phyloP scores from a whole-genome alignment of 2,329 filamentous ascomycete genomes.

The Botryosphaeria dothidea region DNA sequence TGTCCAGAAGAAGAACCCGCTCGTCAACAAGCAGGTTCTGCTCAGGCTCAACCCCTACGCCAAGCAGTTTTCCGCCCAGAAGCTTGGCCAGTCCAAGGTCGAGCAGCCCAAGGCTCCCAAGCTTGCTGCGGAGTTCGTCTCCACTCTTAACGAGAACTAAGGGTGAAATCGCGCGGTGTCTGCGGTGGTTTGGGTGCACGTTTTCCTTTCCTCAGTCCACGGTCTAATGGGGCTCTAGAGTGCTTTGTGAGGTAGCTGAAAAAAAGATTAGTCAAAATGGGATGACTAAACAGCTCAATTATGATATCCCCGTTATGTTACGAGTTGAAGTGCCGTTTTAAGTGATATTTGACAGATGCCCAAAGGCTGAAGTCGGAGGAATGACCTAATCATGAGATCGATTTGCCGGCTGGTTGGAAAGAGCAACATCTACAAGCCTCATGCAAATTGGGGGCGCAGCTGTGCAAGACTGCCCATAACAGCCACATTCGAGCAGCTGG shows the following conservation, averaged over 20 bases:
- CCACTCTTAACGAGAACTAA: constrained; percentile 51
- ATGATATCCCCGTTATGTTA: constrained; percentile 12
- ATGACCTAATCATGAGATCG: too few relatives aligned
- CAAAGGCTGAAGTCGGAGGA: too few relatives aligned
- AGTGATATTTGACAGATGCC: not conserved
- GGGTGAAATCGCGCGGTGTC: constrained; percentile 16
- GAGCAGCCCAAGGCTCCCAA: constrained; percentile 62
- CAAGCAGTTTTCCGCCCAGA: constrained; percentile 81
- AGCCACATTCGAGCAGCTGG: too few relatives aligned
- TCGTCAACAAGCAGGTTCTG: constrained; percentile 97
- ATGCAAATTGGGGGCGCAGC: too few relatives aligned
- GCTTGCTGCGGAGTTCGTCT: constrained; percentile 54
- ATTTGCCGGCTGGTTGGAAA: too few relatives aligned
- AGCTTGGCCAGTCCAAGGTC: constrained; percentile 71
- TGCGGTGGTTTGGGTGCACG: not conserved
- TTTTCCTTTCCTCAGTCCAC: constrained; percentile 16
- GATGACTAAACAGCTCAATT: constrained; percentile 18
- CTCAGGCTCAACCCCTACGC: constrained; percentile 99
- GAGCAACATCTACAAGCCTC: too few relatives aligned
- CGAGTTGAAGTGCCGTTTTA: not conserved
- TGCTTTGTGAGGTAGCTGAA: constrained; percentile 12
- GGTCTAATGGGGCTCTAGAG: constrained; percentile 1
- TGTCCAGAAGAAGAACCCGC: constrained; percentile 99
- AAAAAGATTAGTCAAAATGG: constrained; percentile 17
- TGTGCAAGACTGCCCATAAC: too few relatives aligned